These are phyloP conservation scores for Logfia minima DNA, from an alignment of 129 eudicot genomes.

Conservation along the genomic window DNA sequence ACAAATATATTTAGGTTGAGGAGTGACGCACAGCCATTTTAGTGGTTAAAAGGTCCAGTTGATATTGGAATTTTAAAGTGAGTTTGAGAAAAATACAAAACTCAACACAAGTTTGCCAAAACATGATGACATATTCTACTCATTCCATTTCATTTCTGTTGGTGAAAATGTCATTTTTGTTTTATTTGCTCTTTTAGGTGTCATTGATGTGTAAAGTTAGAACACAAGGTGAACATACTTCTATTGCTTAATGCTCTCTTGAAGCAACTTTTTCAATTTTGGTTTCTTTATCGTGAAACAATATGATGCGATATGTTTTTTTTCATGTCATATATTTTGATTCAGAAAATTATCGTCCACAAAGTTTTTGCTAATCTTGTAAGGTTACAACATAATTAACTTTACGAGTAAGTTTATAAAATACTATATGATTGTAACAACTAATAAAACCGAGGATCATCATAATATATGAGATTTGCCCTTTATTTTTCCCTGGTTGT, in stretches of 20 bases:
- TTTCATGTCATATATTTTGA: too few species aligned
- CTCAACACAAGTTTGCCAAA: conserved; percentile 12
- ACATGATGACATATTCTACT: conserved; percentile 27
- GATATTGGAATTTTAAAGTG: conserved; percentile 21
- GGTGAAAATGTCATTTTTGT: conserved; percentile 24
- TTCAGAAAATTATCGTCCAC: too few species aligned
- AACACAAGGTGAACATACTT: too few species aligned
- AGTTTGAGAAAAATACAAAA: conserved; percentile 18
- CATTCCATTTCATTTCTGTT: conserved; percentile 25
- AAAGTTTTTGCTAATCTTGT: too few species aligned
- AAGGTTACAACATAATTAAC: too few species aligned
- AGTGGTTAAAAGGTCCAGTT: conserved; percentile 37
- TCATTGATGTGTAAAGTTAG: background rate
- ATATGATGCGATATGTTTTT: too few species aligned
- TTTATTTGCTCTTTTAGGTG: background rate
- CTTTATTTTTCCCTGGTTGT: too few species aligned
- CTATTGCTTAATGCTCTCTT: background rate
- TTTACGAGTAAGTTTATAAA: too few species aligned
- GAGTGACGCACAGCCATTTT: conserved; percentile 25
- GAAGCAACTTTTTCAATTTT: background rate
- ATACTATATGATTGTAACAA: too few species aligned
- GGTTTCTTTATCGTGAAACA: too few species aligned
- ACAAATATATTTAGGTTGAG: background rate
- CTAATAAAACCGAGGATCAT: too few species aligned
- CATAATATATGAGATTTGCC: too few species aligned